These are phyloP conservation scores for Suhomyces sp. DNA, from an alignment of 805 yeast genomes.

Conservation along the genomic window DNA sequence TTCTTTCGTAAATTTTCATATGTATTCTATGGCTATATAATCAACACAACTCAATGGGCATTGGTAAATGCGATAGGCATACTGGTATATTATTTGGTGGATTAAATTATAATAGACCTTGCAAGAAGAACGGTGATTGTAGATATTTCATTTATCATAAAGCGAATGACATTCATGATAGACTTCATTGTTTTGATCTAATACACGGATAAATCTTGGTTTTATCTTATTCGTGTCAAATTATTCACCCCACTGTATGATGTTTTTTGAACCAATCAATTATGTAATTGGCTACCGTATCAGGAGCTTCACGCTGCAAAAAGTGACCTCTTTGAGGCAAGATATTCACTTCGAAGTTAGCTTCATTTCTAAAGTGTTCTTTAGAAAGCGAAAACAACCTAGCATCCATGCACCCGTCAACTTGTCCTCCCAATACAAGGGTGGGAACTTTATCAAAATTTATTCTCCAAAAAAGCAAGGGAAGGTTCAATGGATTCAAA, in stretches of 20 bases:
- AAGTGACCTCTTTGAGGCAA: conserved; percentile 36
- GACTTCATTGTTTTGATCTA: background rate
- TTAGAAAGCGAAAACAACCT: conserved; percentile 25
- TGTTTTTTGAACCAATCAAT: conserved; percentile 27
- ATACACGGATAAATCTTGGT: too few species aligned
- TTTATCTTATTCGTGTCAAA: background rate
- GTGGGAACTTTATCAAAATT: conserved; percentile 30
- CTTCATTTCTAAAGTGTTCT: conserved; percentile 13
- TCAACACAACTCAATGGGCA: background rate
- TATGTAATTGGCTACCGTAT: conserved; percentile 21
- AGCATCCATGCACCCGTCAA: conserved; percentile 39
- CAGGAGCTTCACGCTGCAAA: conserved; percentile 39
- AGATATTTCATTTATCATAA: background rate
- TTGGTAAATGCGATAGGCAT: background rate
- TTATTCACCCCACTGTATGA: background rate
- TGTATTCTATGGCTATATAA: background rate
- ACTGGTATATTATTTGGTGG: too few species aligned
- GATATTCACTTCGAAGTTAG: conserved; percentile 24
- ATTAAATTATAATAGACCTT: too few species aligned
- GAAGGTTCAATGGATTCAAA: conserved; percentile 17
- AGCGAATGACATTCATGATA: background rate
- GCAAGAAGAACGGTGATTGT: too few species aligned
- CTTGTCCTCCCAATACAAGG: conserved; percentile 33
- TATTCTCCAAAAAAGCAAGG: conserved; percentile 8
- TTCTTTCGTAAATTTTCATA: too few species aligned